A percentile compares a stretch with the other conserved stretches of the same genome.
Evolutionary conservation across 2,329 filamentous ascomycete genomes (phyloP).

Genomic region (Beauveria brongniartii): DNA sequence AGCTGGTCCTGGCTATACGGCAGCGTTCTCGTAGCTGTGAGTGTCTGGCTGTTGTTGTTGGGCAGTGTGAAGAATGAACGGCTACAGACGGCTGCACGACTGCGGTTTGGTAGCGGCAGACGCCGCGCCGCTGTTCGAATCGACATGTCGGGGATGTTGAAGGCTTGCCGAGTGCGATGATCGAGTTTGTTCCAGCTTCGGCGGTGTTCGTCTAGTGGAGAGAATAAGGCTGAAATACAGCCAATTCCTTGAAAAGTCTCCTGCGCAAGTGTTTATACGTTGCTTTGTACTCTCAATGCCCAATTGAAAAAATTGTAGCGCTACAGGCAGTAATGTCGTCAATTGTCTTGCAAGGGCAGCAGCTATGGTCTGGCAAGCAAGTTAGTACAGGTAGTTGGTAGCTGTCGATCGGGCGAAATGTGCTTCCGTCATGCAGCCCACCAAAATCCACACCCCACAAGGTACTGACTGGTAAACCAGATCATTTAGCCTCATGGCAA

Average conservation of each 20-base stretch:
- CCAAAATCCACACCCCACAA: constrained; percentile 6
- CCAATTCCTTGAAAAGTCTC: not conserved
- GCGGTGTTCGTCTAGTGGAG: not conserved
- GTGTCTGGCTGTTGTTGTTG: constrained; percentile 42
- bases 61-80: constrained; percentile 33
- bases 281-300: not conserved
- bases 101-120: not conserved
- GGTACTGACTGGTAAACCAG: not conserved
- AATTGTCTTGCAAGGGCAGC: not conserved
- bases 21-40: constrained; percentile 68
- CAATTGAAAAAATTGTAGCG: not conserved
- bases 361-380: not conserved
- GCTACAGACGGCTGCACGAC: constrained; percentile 14
- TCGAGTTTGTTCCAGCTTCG: not conserved
- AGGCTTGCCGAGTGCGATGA: not conserved
- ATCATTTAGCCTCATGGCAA: not conserved
- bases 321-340: no score
- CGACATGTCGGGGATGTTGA: not conserved
- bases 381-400: not conserved
- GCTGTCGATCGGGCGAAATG: not conserved
- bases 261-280: no score
- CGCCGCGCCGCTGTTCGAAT: not conserved
- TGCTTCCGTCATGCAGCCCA: constrained; percentile 7
- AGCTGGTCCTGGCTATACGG: constrained; percentile 64
- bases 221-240: not conserved